Percentiles rank a stretch among this genome's conserved stretches.
Evolutionary conservation across 345 rosid species (phyloP).

Genomic region (Murraya paniculata): DNA sequence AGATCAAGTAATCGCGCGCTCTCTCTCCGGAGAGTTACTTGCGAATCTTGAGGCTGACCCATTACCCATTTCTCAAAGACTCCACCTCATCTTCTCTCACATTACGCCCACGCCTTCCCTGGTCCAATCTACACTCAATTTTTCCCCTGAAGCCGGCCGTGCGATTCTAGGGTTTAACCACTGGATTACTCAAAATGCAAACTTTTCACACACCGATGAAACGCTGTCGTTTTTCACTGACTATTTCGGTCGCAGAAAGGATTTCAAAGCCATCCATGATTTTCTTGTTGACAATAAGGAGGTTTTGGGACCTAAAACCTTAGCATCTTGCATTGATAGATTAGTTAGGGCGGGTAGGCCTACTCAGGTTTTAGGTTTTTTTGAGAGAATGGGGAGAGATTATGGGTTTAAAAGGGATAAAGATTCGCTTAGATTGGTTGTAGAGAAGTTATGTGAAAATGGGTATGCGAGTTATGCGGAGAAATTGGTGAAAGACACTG

Average conservation of each 20-base stretch:
- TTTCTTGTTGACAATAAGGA: constrained; percentile 48
- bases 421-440: constrained; percentile 58
- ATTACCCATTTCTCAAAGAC: constrained; percentile 49
- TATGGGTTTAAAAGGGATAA: constrained; percentile 69
- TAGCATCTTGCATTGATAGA: constrained; percentile 63
- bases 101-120: constrained; percentile 53
- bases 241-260: constrained; percentile 87
- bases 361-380: constrained; percentile 57
- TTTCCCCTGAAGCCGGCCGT: constrained; percentile 83
- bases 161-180: constrained; percentile 61
- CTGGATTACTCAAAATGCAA: constrained; percentile 50
- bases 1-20: constrained; percentile 44
- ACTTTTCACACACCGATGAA: constrained; percentile 67
- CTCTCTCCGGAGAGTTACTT: constrained; percentile 68
- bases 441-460: constrained; percentile 65
- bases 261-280: constrained; percentile 78
- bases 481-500: constrained; percentile 78
- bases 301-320: constrained; percentile 48
- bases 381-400: constrained; percentile 77
- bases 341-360: constrained; percentile 78
- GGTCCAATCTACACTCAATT: constrained; percentile 57
- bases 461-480: constrained; percentile 76
- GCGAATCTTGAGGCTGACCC: constrained; percentile 44
- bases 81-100: constrained; percentile 79
- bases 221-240: constrained; percentile 69